Evolutionary conservation across 1,284 basidiomycete genomes (phyloP).

Genomic region (Trametes sp.): DNA sequence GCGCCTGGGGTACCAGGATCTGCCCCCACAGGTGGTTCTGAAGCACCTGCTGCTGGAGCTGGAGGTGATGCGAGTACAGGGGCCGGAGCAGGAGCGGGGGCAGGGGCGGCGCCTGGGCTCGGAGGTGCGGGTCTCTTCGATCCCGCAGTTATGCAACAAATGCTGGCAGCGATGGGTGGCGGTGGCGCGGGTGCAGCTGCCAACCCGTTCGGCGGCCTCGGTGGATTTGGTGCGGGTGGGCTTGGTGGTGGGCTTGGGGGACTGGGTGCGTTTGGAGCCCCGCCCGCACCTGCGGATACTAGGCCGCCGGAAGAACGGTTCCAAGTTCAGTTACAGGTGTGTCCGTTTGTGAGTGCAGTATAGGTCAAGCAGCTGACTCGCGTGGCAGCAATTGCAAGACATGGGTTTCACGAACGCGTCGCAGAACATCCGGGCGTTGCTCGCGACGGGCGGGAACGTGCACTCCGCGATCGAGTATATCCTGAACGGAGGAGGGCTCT

Average conservation of each 20-base stretch:
- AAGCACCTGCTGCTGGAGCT: conserved; percentile 10
- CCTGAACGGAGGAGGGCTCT: conserved; percentile 77
- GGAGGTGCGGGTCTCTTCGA: conserved; percentile 41
- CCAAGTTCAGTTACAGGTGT: conserved; percentile 82
- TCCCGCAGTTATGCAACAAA: conserved; percentile 59
- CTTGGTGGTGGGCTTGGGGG: conserved; percentile 36
- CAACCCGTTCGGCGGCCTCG: conserved; percentile 41
- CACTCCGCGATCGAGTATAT: conserved; percentile 93
- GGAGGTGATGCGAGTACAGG: conserved; percentile 28
- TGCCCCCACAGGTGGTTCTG: neutral
- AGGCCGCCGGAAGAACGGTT: conserved; percentile 88
- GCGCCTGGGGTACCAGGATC: conserved; percentile 10
- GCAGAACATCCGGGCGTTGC: conserved; percentile 89
- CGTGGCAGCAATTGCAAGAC: conserved; percentile 79
- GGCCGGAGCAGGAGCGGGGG: too few relatives aligned
- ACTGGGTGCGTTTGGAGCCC: conserved; percentile 39
- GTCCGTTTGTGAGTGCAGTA: conserved; percentile 27
- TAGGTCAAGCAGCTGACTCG: conserved; percentile 4
- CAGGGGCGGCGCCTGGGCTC: conserved; percentile 24
- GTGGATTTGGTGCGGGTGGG: conserved; percentile 48
- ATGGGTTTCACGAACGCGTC: conserved; percentile 87
- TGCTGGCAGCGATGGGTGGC: conserved; percentile 46
- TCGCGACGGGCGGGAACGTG: conserved; percentile 90
- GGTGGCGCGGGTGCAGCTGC: conserved; percentile 42
- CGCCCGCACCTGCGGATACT: conserved; percentile 65